These are phyloP conservation scores for Alternaria panax DNA, from an alignment of 2,329 filamentous ascomycete species.

Conservation along the genomic window DNA sequence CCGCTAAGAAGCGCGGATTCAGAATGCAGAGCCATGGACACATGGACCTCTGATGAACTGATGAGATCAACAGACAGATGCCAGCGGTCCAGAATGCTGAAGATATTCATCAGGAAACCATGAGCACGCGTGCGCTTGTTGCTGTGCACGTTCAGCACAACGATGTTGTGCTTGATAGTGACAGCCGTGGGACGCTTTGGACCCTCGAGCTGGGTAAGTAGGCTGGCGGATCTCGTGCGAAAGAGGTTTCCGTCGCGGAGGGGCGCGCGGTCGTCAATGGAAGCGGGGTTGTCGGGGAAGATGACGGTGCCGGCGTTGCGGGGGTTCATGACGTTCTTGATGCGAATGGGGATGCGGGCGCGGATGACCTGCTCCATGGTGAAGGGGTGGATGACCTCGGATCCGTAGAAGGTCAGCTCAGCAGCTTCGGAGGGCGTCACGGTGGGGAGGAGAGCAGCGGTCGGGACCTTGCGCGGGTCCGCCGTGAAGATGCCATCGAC, in stretches of 20 bases:
- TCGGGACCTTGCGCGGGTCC: conserved; percentile 89
- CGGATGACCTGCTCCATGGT: conserved; percentile 93
- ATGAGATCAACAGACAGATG: conserved; percentile 94
- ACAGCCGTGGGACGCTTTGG: conserved; percentile 69
- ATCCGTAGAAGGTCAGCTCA: conserved; percentile 77
- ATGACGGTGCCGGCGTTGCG: conserved; percentile 80
- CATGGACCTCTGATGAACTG: conserved; percentile 94
- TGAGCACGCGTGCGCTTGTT: conserved; percentile 97
- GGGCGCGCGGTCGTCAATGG: conserved; percentile 61
- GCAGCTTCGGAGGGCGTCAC: conserved; percentile 96
- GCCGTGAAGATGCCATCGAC: conserved; percentile 93
- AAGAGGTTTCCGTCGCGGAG: conserved; percentile 66
- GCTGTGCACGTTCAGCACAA: conserved; percentile 96
- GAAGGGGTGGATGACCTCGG: conserved; percentile 97
- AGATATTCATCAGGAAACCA: conserved; percentile 93
- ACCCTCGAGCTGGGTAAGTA: conserved; percentile 55
- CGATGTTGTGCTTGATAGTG: conserved; percentile 96
- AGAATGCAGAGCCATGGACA: conserved; percentile 94
- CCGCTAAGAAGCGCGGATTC: conserved; percentile 65
- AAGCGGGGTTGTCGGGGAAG: conserved; percentile 73
- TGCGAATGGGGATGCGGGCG: conserved; percentile 83
- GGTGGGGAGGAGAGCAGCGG: conserved; percentile 82
- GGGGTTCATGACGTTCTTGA: conserved; percentile 92
- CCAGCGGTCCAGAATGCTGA: conserved; percentile 86
- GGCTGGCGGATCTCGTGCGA: conserved; percentile 56